Evolutionary conservation across 2,329 filamentous ascomycete genomes (phyloP).

Genomic region (Pleomassaria siparia): DNA sequence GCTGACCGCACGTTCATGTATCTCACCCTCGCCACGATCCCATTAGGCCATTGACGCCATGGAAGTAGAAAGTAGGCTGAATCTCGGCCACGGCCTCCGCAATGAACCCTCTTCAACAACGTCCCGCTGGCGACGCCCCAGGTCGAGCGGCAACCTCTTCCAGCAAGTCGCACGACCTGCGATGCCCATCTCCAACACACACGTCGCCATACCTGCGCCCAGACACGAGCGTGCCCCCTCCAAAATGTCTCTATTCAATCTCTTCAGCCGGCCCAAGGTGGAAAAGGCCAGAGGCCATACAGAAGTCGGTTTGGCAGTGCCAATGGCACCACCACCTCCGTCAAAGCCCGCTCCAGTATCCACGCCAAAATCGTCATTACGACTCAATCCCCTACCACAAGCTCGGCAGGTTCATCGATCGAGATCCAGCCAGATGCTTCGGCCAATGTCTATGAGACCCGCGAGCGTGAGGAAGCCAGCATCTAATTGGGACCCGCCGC

Average conservation of each 20-base stretch:
- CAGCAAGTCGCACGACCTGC: constrained; percentile 17
- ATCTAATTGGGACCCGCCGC: constrained; percentile 56
- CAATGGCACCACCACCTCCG: constrained; percentile 35
- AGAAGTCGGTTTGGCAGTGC: constrained; percentile 44
- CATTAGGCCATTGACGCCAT: constrained; percentile 26
- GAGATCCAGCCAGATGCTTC: constrained; percentile 35
- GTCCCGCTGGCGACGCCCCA: constrained; percentile 43
- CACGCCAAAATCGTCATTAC: constrained; percentile 29
- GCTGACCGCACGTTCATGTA: constrained; percentile 16
- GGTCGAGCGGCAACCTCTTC: constrained; percentile 33
- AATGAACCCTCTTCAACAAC: constrained; percentile 23
- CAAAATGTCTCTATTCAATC: constrained; percentile 53
- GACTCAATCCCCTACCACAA: constrained; percentile 32
- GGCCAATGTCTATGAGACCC: constrained; percentile 32
- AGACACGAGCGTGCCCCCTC: constrained; percentile 38
- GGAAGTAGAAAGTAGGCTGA: constrained; percentile 24
- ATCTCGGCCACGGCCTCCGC: constrained; percentile 22
- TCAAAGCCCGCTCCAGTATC: constrained; percentile 23
- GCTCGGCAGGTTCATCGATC: constrained; percentile 33
- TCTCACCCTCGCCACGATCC: constrained; percentile 7
- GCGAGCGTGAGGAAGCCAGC: constrained; percentile 34
- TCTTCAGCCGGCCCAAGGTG: constrained; percentile 54
- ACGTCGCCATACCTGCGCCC: constrained; percentile 14
- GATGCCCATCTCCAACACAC: constrained; percentile 5
- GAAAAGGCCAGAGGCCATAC: constrained; percentile 51